Conservation (phyloP, 306 rosid species). For the Purshia tridentata region DNA sequence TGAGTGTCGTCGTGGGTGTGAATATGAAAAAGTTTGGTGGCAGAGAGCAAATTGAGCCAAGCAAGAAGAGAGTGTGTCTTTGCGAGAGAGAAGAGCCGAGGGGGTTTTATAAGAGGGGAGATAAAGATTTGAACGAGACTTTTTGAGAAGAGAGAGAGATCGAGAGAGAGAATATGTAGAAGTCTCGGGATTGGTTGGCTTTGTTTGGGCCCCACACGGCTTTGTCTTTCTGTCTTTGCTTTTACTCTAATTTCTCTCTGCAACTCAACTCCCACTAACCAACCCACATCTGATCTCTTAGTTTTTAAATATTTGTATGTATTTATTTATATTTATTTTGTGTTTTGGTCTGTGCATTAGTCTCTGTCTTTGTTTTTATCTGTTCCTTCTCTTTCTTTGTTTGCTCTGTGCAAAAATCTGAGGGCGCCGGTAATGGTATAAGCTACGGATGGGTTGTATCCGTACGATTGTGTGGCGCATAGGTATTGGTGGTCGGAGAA, state of each 20-base stretch:
- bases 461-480: too few relatives aligned
- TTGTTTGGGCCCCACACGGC: slow-evolving; percentile 47
- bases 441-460: too few relatives aligned
- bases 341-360: not conserved
- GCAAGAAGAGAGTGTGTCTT: slow-evolving; percentile 6
- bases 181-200: slow-evolving; percentile 51
- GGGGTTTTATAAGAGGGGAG: slow-evolving; percentile 52
- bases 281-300: not conserved
- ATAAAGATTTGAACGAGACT: slow-evolving; percentile 30
- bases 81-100: slow-evolving; percentile 16
- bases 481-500: too few relatives aligned
- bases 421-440: too few relatives aligned
- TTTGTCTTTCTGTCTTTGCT: slow-evolving; percentile 26
- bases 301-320: not conserved
- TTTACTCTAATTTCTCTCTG: slow-evolving; percentile 31
- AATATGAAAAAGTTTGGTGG: not conserved
- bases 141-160: not conserved
- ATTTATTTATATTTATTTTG: too few relatives aligned
- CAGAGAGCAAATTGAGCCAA: slow-evolving; percentile 13
- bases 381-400: too few relatives aligned
- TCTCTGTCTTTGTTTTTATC: too few relatives aligned
- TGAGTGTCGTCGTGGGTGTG: not conserved
- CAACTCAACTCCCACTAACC: not conserved
- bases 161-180: slow-evolving; percentile 23
- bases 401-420: too few relatives aligned